A percentile compares a stretch with the other conserved stretches of the same genome.
phyloP scores from a whole-genome alignment of 805 yeast species.

The Jamesozyma rosinii region DNA sequence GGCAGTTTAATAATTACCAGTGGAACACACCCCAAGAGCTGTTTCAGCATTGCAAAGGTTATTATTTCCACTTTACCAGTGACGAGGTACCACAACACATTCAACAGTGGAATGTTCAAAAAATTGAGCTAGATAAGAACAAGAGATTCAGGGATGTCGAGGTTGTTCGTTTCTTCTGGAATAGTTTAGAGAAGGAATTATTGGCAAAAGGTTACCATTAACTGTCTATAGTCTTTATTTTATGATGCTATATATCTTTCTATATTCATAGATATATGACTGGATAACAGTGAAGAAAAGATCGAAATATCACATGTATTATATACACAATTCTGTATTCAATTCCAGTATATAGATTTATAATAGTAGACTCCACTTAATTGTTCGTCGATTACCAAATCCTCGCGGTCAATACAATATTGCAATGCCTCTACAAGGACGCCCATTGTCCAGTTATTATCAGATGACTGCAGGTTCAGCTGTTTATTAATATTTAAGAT shows the following conservation, averaged over 20 bases:
- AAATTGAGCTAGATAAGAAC: conserved; percentile 66
- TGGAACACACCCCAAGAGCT: conserved; percentile 71
- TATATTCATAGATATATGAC: background rate
- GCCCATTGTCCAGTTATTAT: conserved; percentile 56
- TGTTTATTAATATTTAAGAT: conserved; percentile 20
- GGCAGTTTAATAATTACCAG: conserved; percentile 90
- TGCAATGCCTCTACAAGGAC: conserved; percentile 58
- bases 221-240: no score
- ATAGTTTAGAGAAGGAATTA: conserved; percentile 65
- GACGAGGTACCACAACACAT: conserved; percentile 71
- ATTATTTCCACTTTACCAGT: conserved; percentile 62
- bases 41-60: conserved; percentile 80
- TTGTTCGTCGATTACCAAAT: conserved; percentile 57
- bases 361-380: conserved; percentile 59
- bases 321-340: background rate
- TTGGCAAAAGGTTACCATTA: conserved; percentile 50
- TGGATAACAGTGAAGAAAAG: no score
- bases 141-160: conserved; percentile 84
- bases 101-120: conserved; percentile 81
- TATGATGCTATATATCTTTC: background rate
- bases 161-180: conserved; percentile 80
- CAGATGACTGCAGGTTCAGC: conserved; percentile 18
- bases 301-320: background rate
- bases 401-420: conserved; percentile 47
- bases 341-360: conserved; percentile 35